These are phyloP conservation scores for Inga oerstediana DNA, from an alignment of 306 rosid genomes.

Conservation along the genomic window DNA sequence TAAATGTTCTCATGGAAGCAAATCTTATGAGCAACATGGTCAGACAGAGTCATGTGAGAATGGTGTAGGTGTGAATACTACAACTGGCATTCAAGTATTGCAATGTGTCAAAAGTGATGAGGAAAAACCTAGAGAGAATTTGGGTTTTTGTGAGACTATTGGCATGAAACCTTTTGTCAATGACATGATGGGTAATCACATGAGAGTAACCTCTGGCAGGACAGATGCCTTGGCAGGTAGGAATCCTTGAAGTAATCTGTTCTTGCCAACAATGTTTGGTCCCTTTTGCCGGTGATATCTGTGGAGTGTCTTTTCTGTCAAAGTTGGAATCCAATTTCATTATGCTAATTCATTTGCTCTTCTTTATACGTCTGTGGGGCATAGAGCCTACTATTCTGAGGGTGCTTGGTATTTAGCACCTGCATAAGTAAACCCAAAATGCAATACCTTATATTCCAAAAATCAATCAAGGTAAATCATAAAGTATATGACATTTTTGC, in stretches of 20 bases:
- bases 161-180: conserved; percentile 34
- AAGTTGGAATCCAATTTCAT: conserved; percentile 21
- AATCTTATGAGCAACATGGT: conserved; percentile 31
- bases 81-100: conserved; percentile 25
- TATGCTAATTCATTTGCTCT: conserved; percentile 18
- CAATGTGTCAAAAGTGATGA: conserved; percentile 33
- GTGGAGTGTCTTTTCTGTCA: conserved; percentile 27
- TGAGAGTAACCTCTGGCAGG: conserved; percentile 40
- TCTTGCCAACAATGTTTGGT: conserved; percentile 35
- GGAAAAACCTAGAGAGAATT: conserved; percentile 36
- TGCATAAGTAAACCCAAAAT: neutral
- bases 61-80: conserved; percentile 24
- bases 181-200: conserved; percentile 34
- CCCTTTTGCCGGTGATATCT: conserved; percentile 11
- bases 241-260: conserved; percentile 36
- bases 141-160: conserved; percentile 35
- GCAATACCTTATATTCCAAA: too few species aligned
- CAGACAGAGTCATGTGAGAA: conserved; percentile 34
- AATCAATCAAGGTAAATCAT: too few species aligned
- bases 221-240: conserved; percentile 42
- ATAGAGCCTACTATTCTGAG: conserved; percentile 10
- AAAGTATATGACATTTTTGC: too few species aligned
- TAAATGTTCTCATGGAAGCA: conserved; percentile 34
- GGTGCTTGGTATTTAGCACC: conserved; percentile 1
- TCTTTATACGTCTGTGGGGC: neutral